Evolutionary conservation across 768 basidiomycete genomes (phyloP), one percentile per base, ranked within the genome.

Genomic region (Sporobolomyces pararoseus): DNA sequence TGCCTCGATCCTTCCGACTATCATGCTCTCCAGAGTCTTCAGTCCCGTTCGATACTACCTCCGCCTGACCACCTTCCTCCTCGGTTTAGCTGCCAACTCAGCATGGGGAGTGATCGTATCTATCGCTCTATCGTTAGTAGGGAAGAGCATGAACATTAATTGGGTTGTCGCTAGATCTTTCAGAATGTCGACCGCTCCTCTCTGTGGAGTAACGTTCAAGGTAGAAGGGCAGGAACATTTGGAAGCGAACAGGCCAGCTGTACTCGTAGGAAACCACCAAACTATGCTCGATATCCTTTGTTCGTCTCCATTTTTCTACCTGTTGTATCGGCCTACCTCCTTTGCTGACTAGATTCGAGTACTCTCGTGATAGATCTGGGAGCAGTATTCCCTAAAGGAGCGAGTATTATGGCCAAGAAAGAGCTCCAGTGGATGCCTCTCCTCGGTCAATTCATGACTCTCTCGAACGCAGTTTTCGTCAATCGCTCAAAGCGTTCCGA

Each of bases 391-490:
- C 95, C 91, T 17, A 84, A 84, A 74, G 84, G 85, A 71, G 84
- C 90, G 7, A 85, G 88, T 50, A 94, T 99, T 78, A 90, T 94
- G 86, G 88, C 93, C 25, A 99, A 99, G 84, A 87, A 88, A 76
- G 89, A 91, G 54, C 82, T 98, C 42, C 86, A 88, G 74, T 95
- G 84, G 83, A 82, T 86, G 0, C 96, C 96, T 2, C 66, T 85
- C 25, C 84, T 98, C 21, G 95, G 95, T 1, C 90, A 90, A 68
- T 98, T 88, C 80, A 81, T 98, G 90, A 82, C 84, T 44, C 83
- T 93, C 78, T 88, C 89, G 9, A 92, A 93, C 27, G 87, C 94
- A 27, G 86, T 99, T 68, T 98, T 96, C 78, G 83, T 99, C 69
- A 87, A 98, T 81, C 85, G 95, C 63, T 46, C 55, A 7, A 88